Percentiles rank a stretch among this genome's conserved stretches.
Conservation (phyloP, 2,329 filamentous ascomycete genomes). For the Neoscytalidium dimidiatum region DNA sequence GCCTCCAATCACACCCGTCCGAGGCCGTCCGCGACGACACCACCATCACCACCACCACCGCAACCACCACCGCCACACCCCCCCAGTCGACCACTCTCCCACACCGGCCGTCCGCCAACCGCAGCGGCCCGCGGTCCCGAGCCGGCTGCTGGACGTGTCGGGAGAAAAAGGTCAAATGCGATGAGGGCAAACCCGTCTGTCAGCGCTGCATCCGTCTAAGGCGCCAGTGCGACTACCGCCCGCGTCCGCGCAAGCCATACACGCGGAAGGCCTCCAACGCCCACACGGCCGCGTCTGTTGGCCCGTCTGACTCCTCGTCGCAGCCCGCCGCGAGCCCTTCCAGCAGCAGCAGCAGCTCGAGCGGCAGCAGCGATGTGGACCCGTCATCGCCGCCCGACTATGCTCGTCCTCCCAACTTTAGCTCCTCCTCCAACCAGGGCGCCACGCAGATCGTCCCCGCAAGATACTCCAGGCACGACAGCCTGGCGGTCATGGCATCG, state of each 20-base stretch:
- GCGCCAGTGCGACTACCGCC: constrained; percentile 31
- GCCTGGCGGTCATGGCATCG: neutral
- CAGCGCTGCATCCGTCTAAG: constrained; percentile 39
- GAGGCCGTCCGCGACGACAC: neutral
- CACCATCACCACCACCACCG: neutral
- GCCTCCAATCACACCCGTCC: neutral
- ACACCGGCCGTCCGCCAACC: constrained; percentile 12
- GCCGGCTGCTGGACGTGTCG: constrained; percentile 14
- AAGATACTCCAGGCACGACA: neutral
- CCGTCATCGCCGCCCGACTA: neutral
- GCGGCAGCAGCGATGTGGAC: constrained; percentile 4
- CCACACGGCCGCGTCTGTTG: neutral
- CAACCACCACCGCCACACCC: neutral
- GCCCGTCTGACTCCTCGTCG: neutral
- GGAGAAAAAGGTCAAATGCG: constrained; percentile 15
- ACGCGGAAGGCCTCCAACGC: constrained; percentile 2
- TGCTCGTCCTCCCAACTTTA: neutral
- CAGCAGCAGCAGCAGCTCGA: constrained; percentile 9
- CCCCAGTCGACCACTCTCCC: neutral
- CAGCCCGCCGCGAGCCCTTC: neutral
- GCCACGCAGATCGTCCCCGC: constrained; percentile 5
- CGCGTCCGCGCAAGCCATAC: constrained; percentile 8
- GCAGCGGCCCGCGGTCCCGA: constrained; percentile 6
- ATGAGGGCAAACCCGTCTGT: constrained; percentile 27
- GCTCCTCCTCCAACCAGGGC: neutral